phyloP scores from a whole-genome alignment of 2,329 filamentous ascomycete genomes.

The Pseudocercospora eumusae region DNA sequence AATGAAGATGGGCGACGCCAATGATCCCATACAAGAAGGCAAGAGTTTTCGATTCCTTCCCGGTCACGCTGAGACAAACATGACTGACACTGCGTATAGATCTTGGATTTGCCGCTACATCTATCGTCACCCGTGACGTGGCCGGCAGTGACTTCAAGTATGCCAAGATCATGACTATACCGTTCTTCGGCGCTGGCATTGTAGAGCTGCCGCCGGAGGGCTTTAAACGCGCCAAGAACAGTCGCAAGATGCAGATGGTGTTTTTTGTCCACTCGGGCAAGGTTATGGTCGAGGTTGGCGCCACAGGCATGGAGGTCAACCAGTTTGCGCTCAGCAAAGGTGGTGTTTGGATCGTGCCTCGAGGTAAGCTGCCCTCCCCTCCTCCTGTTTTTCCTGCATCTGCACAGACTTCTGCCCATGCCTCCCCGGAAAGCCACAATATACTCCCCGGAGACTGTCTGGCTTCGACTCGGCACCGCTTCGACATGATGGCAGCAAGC shows the following conservation, averaged over 20 bases:
- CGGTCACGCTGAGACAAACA: conserved; percentile 11
- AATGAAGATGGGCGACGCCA: conserved; percentile 33
- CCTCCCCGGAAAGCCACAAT: conserved; percentile 15
- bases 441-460: conserved; percentile 23
- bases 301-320: conserved; percentile 54
- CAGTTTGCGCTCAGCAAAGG: conserved; percentile 82
- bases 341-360: conserved; percentile 90
- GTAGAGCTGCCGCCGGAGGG: conserved; percentile 83
- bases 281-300: conserved; percentile 72
- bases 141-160: conserved; percentile 76
- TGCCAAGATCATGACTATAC: conserved; percentile 78
- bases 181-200: conserved; percentile 86
- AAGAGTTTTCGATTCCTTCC: conserved; percentile 24
- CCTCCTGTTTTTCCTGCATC: conserved; percentile 20
- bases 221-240: conserved; percentile 87
- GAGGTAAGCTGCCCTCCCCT: conserved; percentile 64
- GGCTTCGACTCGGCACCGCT: conserved; percentile 21
- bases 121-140: conserved; percentile 60
- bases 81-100: conserved; percentile 46
- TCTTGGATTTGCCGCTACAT: conserved; percentile 60
- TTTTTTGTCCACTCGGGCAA: conserved; percentile 88
- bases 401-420: conserved; percentile 11
- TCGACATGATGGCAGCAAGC: conserved; percentile 18
- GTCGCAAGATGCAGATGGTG: conserved; percentile 92
- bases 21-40: conserved; percentile 48